Conservation (phyloP, 345 rosid species). For the Pelargonium nanum region DNA sequence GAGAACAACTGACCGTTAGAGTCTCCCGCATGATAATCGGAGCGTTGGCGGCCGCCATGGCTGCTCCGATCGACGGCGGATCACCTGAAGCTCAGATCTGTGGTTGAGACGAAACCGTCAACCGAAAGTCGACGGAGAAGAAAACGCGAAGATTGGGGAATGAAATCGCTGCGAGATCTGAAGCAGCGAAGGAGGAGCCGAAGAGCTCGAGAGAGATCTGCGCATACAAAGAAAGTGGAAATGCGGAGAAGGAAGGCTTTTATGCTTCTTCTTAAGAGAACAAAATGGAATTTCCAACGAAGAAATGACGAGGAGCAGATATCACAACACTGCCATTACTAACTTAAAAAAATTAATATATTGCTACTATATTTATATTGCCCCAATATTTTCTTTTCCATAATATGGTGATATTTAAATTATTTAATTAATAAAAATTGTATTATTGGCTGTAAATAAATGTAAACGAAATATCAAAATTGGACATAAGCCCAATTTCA, state of each 20-base stretch:
- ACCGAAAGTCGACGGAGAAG: neutral
- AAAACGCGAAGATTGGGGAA: neutral
- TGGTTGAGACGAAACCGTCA: neutral
- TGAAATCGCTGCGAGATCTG: neutral
- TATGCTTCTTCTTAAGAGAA: neutral
- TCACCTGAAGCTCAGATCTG: neutral
- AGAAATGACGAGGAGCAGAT: neutral
- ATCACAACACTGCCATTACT: neutral
- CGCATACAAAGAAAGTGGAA: neutral
- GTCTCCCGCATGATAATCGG: constrained; percentile 47
- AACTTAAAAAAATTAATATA: too few species aligned
- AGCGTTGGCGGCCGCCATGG: constrained; percentile 55
- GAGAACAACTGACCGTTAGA: constrained; percentile 19
- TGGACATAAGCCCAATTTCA: too few species aligned
- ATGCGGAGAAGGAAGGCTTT: neutral
- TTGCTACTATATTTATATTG: too few species aligned
- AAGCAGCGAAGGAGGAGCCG: neutral
- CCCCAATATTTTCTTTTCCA: too few species aligned
- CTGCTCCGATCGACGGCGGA: constrained; percentile 7
- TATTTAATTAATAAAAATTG: too few species aligned
- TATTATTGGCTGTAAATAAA: too few species aligned
- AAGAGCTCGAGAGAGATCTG: neutral
- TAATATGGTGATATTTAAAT: too few species aligned
- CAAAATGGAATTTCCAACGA: neutral
- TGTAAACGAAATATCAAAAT: too few species aligned